Evolutionary conservation across 2,329 filamentous ascomycete genomes (phyloP).

Genomic region (Meredithiella fracta): DNA sequence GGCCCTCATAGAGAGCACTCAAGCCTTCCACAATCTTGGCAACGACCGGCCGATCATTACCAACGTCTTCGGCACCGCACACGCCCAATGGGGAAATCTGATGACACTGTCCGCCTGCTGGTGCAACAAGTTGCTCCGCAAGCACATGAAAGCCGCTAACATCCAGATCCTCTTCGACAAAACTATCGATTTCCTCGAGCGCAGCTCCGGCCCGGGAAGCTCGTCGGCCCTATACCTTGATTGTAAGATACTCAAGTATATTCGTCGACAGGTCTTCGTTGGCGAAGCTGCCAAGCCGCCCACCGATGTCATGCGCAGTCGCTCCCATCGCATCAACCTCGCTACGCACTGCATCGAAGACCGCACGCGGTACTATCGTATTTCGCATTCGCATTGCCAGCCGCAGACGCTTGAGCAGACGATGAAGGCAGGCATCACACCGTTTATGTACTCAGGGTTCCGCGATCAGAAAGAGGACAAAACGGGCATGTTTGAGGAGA

Average conservation of each 20-base stretch:
- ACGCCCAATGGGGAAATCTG: constrained; percentile 96
- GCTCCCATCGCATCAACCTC: constrained; percentile 4
- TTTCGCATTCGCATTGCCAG: background rate
- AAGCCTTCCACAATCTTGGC: constrained; percentile 54
- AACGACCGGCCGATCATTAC: constrained; percentile 64
- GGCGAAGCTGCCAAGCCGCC: background rate
- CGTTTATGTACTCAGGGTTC: no score
- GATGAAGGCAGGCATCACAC: no score
- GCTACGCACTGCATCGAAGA: constrained; percentile 3
- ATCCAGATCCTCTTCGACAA: constrained; percentile 47
- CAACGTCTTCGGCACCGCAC: constrained; percentile 90
- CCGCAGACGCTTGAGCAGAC: background rate
- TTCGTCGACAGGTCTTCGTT: constrained; percentile 31
- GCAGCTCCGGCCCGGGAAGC: constrained; percentile 56
- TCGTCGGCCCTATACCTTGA: constrained; percentile 48
- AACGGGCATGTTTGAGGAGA: no score
- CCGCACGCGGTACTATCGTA: constrained; percentile 1
- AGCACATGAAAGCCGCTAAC: constrained; percentile 37
- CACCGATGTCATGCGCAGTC: background rate
- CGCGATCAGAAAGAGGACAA: background rate
- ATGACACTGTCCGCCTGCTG: constrained; percentile 75
- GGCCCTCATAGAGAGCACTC: constrained; percentile 69
- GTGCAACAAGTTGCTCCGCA: constrained; percentile 44
- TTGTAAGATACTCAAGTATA: constrained; percentile 50
- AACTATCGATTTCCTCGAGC: constrained; percentile 61